Base-by-base conservation (phyloP, 768 basidiomycete genomes). In the Psilocybe azurescens region DNA sequence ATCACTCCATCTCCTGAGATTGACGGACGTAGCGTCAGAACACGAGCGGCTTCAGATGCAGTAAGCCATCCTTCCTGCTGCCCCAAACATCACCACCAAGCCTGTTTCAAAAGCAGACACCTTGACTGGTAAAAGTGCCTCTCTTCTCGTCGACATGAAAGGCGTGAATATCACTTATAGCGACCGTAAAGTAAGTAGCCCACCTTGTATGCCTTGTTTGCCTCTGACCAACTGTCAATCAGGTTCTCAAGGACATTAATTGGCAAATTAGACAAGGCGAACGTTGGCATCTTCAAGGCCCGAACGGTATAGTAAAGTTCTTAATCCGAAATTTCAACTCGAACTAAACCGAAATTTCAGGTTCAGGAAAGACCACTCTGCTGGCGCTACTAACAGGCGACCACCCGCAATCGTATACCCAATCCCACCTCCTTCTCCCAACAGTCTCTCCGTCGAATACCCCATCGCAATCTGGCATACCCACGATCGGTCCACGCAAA, bases 231-330 rank as follows among this genome's bases (percentile, higher is more conserved):
- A 29, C 33, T n/a, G 53, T 33, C 2, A 13, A 2, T 30, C 53
- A 94, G 92, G 86, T 95, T 3, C 83, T 99, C 1, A 81, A 85
- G 63, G 77, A 87, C 59, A 85, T 98, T 51, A 83, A 84, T 58
- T 99, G 96, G 97, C 83, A 87, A 41, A 88, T 99, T 62, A 81
- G 81, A 2, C 83, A 86, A 65, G 94, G 94, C 46, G 89, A 96
- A 47, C 83, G 91, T 30, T 98, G 95, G 94, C 92, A 96, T 69
- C 86, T 99, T 11, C 85, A 89, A 69, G 96, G 97, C 7, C 77
- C 88, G 20, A 99, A 99, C 72, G 97, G 93, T 89, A 72, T 36
- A 77, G 14, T 44, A 10, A 24, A 55, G 39, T 32, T 8, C 0
- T 6, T 50, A 14, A 13, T 47, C 41, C 16, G 11, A 10, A 48